phyloP scores from a whole-genome alignment of 2,329 filamentous ascomycete genomes.

The Nigrograna mackinnonii region DNA sequence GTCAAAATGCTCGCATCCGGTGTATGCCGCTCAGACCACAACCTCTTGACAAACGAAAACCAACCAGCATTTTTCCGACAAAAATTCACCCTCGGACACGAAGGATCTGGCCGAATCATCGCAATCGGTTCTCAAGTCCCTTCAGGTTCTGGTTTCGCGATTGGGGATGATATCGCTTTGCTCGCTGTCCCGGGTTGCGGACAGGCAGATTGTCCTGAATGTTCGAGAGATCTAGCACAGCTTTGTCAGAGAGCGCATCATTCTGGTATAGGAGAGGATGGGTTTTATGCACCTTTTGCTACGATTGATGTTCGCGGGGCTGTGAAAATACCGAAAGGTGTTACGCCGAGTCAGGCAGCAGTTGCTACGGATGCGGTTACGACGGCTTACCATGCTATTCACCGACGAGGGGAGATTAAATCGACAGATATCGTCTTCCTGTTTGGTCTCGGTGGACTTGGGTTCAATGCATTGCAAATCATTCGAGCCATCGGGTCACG shows the following conservation, averaged over 20 bases:
- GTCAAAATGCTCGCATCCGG: conserved; percentile 21
- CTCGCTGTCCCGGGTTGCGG: conserved; percentile 21
- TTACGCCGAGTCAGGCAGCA: conserved; percentile 19
- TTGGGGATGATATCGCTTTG: conserved; percentile 19
- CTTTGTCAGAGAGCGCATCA: conserved; percentile 15
- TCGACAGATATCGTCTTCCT: conserved; percentile 18
- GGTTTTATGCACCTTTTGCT: conserved; percentile 18
- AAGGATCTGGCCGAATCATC: conserved; percentile 20
- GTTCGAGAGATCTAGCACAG: conserved; percentile 15
- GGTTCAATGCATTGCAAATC: conserved; percentile 24
- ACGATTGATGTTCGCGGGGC: conserved; percentile 17
- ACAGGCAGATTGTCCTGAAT: conserved; percentile 9
- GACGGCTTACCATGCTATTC: conserved; percentile 26
- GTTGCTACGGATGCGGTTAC: conserved; percentile 24
- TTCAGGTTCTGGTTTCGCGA: conserved; percentile 7
- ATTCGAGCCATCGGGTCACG: conserved; percentile 18
- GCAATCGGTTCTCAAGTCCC: conserved; percentile 11
- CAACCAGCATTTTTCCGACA: conserved; percentile 20
- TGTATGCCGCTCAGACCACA: conserved; percentile 23
- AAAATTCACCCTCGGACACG: conserved; percentile 22
- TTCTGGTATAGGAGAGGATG: conserved; percentile 21
- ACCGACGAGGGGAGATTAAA: conserved; percentile 16
- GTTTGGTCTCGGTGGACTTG: conserved; percentile 22
- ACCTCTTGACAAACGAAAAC: conserved; percentile 21
- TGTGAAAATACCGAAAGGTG: conserved; percentile 16